Base-by-base conservation (phyloP, 148 eudicot species). In the Camellia granthamiana region DNA sequence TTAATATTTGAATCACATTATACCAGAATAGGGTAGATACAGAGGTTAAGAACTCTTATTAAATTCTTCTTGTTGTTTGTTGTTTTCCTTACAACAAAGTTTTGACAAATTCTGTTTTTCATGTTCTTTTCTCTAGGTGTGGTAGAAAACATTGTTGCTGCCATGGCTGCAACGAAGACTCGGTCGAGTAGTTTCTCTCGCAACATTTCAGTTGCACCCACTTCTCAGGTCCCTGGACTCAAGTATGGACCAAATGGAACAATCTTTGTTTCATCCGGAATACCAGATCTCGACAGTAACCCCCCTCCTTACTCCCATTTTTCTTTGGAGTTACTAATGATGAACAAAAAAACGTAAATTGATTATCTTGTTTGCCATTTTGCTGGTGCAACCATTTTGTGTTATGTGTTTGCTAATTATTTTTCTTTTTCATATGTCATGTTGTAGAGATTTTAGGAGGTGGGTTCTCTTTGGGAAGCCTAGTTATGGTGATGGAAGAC, bases 401-500 rank as follows among this genome's bases (percentile, higher is more conserved):
- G n/a, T 64, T 19, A 44, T 83, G 42, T 30, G 7, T 41, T 77
- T 23, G 72, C 43, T 41, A 76, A 38, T 49, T 15, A 8, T 66
- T 68, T 19, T 59, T 44, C 61, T 69, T 58, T 16, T 4, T 49
- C 44, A 68, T 49, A n/a, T 54, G 77, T 49, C 11, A 12, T 56
- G 9, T 64, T 76, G 61, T 77, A 96, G 99, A 89, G 81, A 96
- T 96, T 79, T 86, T 96, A 82, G 99, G 98, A 23, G 99, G 99
- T 87, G 99, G 98, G 61, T 93, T 90, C 65, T 81, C 90, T 77
- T 83, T 96, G 85, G 98, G 99, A 73, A 92, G 99, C 84, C 84
- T 96, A 52, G 84, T 96, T 69, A 88, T 96, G 97, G 87, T 96
- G 72, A 96, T 96, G 95, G 99, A 96, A 85, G 99, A 96, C 84